Base-by-base conservation (phyloP, 805 yeast species). In the Candida ipomoeae region DNA sequence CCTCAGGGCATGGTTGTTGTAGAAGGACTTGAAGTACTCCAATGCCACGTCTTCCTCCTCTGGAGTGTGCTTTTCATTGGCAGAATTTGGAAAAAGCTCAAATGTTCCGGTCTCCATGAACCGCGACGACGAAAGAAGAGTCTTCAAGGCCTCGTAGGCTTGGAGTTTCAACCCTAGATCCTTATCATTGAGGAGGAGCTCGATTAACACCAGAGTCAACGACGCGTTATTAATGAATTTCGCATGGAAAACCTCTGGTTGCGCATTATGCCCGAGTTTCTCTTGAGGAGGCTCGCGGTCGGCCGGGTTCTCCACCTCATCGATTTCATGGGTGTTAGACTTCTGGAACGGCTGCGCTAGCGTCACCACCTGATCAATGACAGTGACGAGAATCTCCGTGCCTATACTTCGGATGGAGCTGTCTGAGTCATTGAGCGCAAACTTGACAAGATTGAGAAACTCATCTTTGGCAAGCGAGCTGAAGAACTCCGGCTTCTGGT, bases 281-380 rank as follows among this genome's bases (percentile, higher is more conserved):
- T 36, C 35, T 18, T 17, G 37, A 13, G 17, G 33, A 33, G 42
- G 45, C 35, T 37, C 29, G 17, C 17, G 17, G 36, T 23, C 45
- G 18, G 49, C 46, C 1, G 58, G 51, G 46, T 59, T 65, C 48
- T 68, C 71, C 17, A 67, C 68, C 10, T 50, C 54, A 10, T 40
- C 39, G 17, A 60, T 55, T 4, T 61, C 68, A 48, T 61, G 39
- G 5, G 40, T 21, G 18, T 35, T 44, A 15, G 39, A 11, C 26
- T 35, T 59, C 41, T 65, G 66, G 10, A 66, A 60, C 1, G 71
- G 61, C 57, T 70, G 75, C 35, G 88, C 81, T 38, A 87, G 65
- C 14, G 82, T 66, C 8, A 87, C 84, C 61, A 90, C 96, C 58
- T 87, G 92, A 52, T 91, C 97, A 23, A 91, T 84, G 4, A 90